Evolutionary conservation across 2,329 filamentous ascomycete genomes (phyloP).

Genomic region (Davidsoniella eucalypti): DNA sequence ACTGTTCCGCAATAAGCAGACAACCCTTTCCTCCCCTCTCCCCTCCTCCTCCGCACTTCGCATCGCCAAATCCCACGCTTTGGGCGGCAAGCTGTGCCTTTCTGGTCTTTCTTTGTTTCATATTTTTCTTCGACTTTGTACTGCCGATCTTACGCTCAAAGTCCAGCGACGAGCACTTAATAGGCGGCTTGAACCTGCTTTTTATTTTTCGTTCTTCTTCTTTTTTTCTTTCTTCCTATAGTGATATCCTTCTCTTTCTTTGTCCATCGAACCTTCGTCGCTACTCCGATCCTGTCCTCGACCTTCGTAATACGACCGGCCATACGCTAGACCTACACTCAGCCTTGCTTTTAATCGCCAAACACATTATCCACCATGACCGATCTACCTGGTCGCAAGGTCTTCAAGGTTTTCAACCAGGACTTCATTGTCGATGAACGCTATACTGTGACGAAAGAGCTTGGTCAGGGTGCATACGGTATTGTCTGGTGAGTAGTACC

Average conservation of each 20-base stretch:
- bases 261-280: background rate
- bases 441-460: constrained; percentile 96
- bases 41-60: background rate
- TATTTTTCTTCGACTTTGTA: background rate
- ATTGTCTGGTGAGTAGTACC: constrained; percentile 70
- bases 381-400: constrained; percentile 49
- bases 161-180: background rate
- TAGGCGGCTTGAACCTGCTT: background rate
- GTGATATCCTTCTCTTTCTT: constrained; percentile 1
- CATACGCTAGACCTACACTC: background rate
- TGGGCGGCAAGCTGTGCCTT: background rate
- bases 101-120: background rate
- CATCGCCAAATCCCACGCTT: background rate
- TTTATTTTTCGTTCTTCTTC: background rate
- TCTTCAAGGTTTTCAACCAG: constrained; percentile 99
- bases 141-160: background rate
- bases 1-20: too few species aligned
- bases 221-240: background rate
- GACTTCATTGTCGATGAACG: constrained; percentile 97
- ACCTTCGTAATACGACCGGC: background rate
- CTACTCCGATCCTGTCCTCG: background rate
- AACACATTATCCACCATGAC: constrained; percentile 20
- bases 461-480: constrained; percentile 94
- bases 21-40: background rate
- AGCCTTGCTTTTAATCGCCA: background rate